Evolutionary conservation across 192 early-diverging fungal genomes (phyloP).

Genomic region (Phlyctochytrium bullatum): DNA sequence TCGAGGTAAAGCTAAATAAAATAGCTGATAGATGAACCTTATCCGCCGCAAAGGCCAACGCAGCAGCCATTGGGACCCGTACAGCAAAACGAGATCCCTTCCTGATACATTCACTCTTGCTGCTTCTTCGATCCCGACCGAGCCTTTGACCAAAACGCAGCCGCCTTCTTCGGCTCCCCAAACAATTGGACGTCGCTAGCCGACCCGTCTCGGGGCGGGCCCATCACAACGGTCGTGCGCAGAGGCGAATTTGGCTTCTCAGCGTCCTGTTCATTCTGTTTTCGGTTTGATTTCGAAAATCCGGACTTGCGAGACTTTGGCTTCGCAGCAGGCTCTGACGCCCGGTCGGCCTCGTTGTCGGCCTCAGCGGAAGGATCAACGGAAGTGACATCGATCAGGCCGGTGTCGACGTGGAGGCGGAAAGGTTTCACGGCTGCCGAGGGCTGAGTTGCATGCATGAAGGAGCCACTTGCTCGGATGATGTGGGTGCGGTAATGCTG

Average conservation of each 20-base stretch:
- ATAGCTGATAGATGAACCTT: too few relatives aligned
- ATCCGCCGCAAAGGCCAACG: too few relatives aligned
- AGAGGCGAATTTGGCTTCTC: too few relatives aligned
- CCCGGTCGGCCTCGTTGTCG: background rate
- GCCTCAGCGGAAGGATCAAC: background rate
- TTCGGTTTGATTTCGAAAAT: background rate
- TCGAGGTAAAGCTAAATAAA: too few relatives aligned
- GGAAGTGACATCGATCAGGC: background rate
- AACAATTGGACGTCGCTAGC: background rate
- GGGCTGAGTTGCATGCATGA: background rate
- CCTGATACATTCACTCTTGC: too few relatives aligned
- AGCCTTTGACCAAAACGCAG: background rate
- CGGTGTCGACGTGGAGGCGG: background rate
- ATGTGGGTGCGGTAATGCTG: constrained; percentile 39
- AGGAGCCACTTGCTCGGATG: constrained; percentile 1
- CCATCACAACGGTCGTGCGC: background rate
- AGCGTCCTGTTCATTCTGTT: background rate
- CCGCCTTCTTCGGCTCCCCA: background rate
- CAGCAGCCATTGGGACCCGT: too few relatives aligned
- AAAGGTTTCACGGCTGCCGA: background rate
- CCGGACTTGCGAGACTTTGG: background rate
- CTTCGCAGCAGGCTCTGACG: background rate
- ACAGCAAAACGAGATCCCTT: too few relatives aligned
- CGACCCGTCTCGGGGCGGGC: background rate
- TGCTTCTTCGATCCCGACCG: background rate